Evolutionary conservation across 192 early-diverging fungal genomes (phyloP).

Genomic region (Cetraspora pellucida): DNA sequence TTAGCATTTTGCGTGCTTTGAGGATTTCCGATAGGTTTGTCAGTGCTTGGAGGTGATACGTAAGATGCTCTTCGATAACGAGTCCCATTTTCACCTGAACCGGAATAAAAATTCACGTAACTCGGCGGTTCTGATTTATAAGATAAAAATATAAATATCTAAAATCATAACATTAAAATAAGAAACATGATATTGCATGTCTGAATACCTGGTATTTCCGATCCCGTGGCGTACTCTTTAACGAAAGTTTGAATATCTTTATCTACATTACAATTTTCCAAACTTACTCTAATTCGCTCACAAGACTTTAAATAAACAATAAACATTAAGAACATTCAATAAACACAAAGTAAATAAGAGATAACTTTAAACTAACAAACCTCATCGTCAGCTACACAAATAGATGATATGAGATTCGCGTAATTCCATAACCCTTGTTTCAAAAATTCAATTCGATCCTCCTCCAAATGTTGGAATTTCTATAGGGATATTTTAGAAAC

Average conservation of each 20-base stretch:
- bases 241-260: conserved; percentile 70
- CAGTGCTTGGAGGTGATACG: not conserved
- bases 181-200: not conserved
- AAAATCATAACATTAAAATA: not conserved
- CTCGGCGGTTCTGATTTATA: not conserved
- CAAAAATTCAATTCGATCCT: conserved; percentile 71
- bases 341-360: not conserved
- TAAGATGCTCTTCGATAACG: not conserved
- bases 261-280: conserved; percentile 66
- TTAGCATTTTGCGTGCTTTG: not conserved
- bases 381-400: conserved; percentile 74
- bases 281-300: conserved; percentile 66
- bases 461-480: conserved; percentile 70
- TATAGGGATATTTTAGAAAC: not conserved
- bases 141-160: not conserved
- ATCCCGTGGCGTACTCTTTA: conserved; percentile 63
- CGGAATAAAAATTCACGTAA: not conserved
- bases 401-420: conserved; percentile 71
- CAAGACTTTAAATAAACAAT: conserved; percentile 52
- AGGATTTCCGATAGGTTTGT: not conserved
- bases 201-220: conserved; percentile 48
- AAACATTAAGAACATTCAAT: not conserved
- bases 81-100: not conserved
- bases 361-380: conserved; percentile 34
- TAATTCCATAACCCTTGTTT: conserved; percentile 68